Evolutionary conservation across 2,329 filamentous ascomycete genomes (phyloP).

Genomic region (Nigrospora oryzae): DNA sequence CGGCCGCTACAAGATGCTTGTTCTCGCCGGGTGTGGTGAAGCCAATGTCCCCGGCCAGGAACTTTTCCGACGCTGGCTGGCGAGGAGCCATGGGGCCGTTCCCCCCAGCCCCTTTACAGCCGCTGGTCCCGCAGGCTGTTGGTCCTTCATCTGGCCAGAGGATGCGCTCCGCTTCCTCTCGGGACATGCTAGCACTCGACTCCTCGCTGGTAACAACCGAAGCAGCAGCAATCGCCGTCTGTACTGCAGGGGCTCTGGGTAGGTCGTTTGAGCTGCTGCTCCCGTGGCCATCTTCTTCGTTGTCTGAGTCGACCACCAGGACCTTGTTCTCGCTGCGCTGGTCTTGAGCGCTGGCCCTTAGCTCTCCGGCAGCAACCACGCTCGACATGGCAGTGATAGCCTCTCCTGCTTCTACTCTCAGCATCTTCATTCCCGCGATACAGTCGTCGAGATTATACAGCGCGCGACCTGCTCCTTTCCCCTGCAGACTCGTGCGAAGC

Average conservation of each 20-base stretch:
- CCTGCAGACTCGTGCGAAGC: constrained; percentile 21
- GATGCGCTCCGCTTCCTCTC: constrained; percentile 17
- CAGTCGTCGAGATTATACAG: neutral
- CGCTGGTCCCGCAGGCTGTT: too few relatives aligned
- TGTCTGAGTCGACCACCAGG: too few relatives aligned
- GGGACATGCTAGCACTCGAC: constrained; percentile 8
- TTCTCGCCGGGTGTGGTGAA: neutral
- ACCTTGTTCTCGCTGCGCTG: too few relatives aligned
- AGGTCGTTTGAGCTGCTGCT: too few relatives aligned
- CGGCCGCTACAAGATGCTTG: neutral
- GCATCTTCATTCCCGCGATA: constrained; percentile 9
- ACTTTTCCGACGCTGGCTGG: neutral
- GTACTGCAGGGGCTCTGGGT: too few relatives aligned
- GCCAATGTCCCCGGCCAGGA: neutral
- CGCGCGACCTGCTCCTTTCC: neutral
- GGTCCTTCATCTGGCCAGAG: constrained; percentile 9
- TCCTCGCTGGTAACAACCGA: neutral
- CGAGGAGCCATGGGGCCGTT: too few relatives aligned
- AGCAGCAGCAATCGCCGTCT: too few relatives aligned
- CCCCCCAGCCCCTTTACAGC: too few relatives aligned
- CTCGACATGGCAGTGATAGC: too few relatives aligned
- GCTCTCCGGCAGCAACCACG: too few relatives aligned
- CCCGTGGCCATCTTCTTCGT: too few relatives aligned
- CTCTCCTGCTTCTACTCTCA: constrained; percentile 9
- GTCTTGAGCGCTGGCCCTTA: too few relatives aligned